These are phyloP conservation scores for Cystobasidiaceae sp. DNA, from an alignment of 1,284 basidiomycete species.

Conservation along the genomic window DNA sequence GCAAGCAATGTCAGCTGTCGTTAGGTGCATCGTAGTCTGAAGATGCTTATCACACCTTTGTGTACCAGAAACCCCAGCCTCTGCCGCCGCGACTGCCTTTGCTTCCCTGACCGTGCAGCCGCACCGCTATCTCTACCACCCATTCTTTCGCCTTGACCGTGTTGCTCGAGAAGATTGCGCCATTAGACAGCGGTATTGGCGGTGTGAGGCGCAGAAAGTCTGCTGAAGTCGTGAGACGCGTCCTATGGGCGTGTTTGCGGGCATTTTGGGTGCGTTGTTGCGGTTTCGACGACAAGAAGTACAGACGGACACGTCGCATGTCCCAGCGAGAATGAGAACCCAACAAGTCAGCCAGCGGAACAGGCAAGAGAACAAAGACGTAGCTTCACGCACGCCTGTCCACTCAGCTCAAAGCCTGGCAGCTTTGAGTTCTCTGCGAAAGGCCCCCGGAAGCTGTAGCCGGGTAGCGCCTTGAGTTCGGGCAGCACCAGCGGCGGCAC, in stretches of 20 bases:
- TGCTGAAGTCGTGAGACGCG: conserved; percentile 38
- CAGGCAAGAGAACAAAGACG: neutral
- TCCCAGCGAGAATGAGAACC: neutral
- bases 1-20: neutral
- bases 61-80: conserved; percentile 44
- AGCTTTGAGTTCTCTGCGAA: conserved; percentile 31
- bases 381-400: conserved; percentile 35
- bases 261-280: neutral
- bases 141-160: conserved; percentile 40
- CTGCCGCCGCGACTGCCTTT: conserved; percentile 38
- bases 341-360: neutral
- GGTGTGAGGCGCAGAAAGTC: conserved; percentile 43
- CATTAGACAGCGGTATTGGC: conserved; percentile 42
- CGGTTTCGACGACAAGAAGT: neutral
- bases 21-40: neutral
- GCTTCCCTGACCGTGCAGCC: conserved; percentile 39
- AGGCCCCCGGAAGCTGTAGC: conserved; percentile 33
- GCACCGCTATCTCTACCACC: conserved; percentile 43
- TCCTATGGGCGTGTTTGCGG: neutral
- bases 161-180: conserved; percentile 39
- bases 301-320: neutral
- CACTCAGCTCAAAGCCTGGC: conserved; percentile 29
- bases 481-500: conserved; percentile 23
- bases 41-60: conserved; percentile 35
- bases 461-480: conserved; percentile 18